phyloP scores from a whole-genome alignment of 2,329 filamentous ascomycete genomes.

The Trichoderma cornu-damae region DNA sequence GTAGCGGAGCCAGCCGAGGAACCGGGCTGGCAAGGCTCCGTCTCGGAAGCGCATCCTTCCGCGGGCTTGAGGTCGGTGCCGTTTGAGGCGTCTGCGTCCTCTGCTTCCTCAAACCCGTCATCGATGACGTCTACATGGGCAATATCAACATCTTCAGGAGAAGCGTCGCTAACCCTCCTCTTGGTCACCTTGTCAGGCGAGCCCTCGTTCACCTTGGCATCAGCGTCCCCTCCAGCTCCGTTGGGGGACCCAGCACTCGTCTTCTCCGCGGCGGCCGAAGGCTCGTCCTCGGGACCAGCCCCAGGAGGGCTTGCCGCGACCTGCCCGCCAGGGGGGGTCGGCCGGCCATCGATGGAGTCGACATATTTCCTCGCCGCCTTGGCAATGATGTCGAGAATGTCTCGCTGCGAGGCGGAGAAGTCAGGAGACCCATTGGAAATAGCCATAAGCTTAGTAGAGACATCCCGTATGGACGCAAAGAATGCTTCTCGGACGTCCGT shows the following conservation, averaged over 20 bases:
- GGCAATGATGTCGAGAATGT: slow-evolving; percentile 47
- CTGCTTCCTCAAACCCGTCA: slow-evolving; percentile 21
- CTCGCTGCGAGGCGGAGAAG: slow-evolving; percentile 37
- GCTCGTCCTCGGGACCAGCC: neutral
- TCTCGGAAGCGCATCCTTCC: neutral
- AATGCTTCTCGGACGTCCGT: slow-evolving; percentile 30
- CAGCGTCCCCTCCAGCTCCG: neutral
- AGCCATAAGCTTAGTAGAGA: slow-evolving; percentile 41
- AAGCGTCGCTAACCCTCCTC: slow-evolving; percentile 24
- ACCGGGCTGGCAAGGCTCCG: neutral
- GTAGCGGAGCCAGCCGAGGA: neutral
- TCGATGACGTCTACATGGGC: slow-evolving; percentile 33
- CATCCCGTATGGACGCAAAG: slow-evolving; percentile 34
- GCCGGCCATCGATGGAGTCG: slow-evolving; percentile 31
- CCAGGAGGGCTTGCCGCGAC: neutral
- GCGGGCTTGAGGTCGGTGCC: neutral
- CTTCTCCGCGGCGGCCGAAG: neutral
- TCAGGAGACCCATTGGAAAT: slow-evolving; percentile 36
- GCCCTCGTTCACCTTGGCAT: neutral
- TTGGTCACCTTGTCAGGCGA: neutral
- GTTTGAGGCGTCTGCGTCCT: slow-evolving; percentile 16
- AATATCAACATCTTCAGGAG: slow-evolving; percentile 48
- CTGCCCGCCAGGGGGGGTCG: neutral
- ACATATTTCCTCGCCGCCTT: slow-evolving; percentile 49
- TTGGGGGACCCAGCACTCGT: neutral